Conservation (phyloP, 768 basidiomycete genomes). For the Epithele typhae region DNA sequence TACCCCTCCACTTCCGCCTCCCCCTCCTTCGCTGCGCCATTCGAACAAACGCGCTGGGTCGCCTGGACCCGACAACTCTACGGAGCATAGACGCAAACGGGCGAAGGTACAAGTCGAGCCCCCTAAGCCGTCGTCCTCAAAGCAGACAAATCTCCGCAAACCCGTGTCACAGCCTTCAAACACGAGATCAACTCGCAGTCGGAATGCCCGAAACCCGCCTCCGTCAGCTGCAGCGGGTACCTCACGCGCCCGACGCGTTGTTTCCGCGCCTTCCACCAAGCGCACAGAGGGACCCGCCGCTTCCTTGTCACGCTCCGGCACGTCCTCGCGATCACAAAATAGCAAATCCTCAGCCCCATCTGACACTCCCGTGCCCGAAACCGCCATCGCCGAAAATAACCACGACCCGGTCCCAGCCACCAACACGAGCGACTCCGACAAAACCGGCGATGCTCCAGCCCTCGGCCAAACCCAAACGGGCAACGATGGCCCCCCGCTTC, state of each 20-base stretch:
- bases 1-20: no score
- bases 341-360: no score
- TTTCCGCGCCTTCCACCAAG: no score
- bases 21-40: slow-evolving; percentile 36
- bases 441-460: not conserved
- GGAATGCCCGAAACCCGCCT: not conserved
- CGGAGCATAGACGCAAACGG: slow-evolving; percentile 25
- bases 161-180: slow-evolving; percentile 15
- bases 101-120: slow-evolving; percentile 23
- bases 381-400: no score
- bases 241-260: no score
- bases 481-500: no score
- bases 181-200: slow-evolving; percentile 15
- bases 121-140: slow-evolving; percentile 9
- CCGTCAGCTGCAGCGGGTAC: no score
- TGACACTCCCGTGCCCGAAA: no score
- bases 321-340: no score
- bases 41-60: slow-evolving; percentile 46
- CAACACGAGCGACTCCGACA: not conserved
- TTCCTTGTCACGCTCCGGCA: no score
- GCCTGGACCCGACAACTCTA: slow-evolving; percentile 14
- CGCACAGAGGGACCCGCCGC: no score
- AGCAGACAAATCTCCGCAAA: slow-evolving; percentile 5
- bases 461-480: not conserved
- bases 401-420: no score